A percentile compares a stretch with the other conserved stretches of the same genome.
phyloP scores from a whole-genome alignment of 352 stramenopile genomes.

The Phytophthora kernoviae region DNA sequence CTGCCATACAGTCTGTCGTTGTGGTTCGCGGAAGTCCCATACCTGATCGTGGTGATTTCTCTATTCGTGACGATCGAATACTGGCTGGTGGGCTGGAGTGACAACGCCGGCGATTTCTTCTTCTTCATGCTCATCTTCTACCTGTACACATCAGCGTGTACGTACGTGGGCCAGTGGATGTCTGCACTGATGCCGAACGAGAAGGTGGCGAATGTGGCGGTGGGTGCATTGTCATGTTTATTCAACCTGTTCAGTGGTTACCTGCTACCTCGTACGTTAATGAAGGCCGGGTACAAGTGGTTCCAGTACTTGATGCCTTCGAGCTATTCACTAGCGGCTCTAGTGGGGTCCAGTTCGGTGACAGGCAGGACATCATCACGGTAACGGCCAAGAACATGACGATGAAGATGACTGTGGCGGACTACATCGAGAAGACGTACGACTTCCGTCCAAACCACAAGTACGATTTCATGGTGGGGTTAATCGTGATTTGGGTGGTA shows the following conservation, averaged over 20 bases:
- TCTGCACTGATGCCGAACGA: conserved; percentile 52
- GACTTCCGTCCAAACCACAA: conserved; percentile 44
- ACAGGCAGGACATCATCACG: conserved; percentile 20
- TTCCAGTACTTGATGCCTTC: conserved; percentile 56
- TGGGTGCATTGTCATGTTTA: conserved; percentile 53
- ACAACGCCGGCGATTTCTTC: conserved; percentile 27
- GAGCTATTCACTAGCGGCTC: conserved; percentile 41
- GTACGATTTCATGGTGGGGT: conserved; percentile 37
- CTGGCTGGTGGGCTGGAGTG: conserved; percentile 43
- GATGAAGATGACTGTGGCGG: conserved; percentile 7
- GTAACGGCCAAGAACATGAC: neutral
- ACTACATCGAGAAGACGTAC: conserved; percentile 39
- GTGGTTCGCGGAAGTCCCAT: conserved; percentile 52
- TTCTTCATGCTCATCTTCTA: conserved; percentile 37
- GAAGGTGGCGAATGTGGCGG: conserved; percentile 64
- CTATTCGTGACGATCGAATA: conserved; percentile 54
- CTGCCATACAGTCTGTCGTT: conserved; percentile 60
- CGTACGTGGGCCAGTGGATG: conserved; percentile 65
- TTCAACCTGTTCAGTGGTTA: conserved; percentile 61
- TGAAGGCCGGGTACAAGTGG: conserved; percentile 53
- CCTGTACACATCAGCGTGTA: conserved; percentile 56
- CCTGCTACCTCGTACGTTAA: conserved; percentile 38
- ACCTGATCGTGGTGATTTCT: conserved; percentile 39
- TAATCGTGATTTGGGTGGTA: conserved; percentile 50
- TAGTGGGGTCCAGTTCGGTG: conserved; percentile 32